These are phyloP conservation scores for Trichaptum fuscoviolaceum DNA, from an alignment of 768 basidiomycete species.

Conservation along the genomic window DNA sequence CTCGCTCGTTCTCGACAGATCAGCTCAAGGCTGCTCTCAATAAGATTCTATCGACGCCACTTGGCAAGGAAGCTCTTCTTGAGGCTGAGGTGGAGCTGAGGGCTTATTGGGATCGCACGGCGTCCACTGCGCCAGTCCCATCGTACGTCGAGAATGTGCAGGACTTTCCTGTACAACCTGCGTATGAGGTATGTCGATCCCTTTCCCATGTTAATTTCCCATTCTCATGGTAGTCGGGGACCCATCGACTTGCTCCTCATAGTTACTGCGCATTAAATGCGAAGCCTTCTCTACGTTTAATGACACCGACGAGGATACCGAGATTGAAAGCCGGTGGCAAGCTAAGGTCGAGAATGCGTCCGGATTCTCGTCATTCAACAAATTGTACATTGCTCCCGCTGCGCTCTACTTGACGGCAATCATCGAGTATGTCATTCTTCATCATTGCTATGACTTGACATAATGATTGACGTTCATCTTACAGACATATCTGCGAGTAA, in stretches of 20 bases:
- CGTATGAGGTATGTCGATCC: constrained; percentile 56
- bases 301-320: constrained; percentile 70
- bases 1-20: constrained; percentile 68
- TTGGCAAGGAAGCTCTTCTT: constrained; percentile 87
- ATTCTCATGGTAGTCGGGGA: background rate
- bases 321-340: constrained; percentile 55
- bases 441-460: constrained; percentile 16
- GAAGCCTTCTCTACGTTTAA: constrained; percentile 85
- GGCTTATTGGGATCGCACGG: constrained; percentile 80
- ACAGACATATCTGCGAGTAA: constrained; percentile 84
- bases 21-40: constrained; percentile 68
- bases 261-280: constrained; percentile 82
- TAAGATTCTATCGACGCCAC: constrained; percentile 66
- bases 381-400: constrained; percentile 67
- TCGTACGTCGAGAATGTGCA: constrained; percentile 45
- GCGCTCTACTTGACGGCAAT: constrained; percentile 90
- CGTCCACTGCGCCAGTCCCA: constrained; percentile 27
- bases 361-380: constrained; percentile 40
- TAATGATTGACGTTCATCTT: constrained; percentile 22
- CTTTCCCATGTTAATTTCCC: constrained; percentile 8
- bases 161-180: constrained; percentile 67
- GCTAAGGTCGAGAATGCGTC: constrained; percentile 50
- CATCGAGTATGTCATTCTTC: constrained; percentile 65
- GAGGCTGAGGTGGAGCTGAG: constrained; percentile 92
- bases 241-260: constrained; percentile 13